Conservation (phyloP, 179 eudicot genomes). For the Carnegiea gigantea region DNA sequence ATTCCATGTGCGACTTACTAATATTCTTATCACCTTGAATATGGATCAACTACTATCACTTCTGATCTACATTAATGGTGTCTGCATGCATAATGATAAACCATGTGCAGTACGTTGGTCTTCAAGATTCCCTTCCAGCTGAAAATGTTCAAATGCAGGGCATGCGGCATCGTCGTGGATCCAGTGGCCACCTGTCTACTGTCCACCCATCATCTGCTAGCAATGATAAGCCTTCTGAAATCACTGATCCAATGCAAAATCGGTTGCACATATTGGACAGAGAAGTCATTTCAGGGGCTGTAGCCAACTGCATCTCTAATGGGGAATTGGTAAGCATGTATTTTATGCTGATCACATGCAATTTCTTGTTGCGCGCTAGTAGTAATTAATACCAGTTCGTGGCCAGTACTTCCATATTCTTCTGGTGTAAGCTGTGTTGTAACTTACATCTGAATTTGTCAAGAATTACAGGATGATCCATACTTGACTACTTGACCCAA, state of each 20-base stretch:
- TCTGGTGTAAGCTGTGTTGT: background rate
- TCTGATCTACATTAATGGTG: too few species aligned
- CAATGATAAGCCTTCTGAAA: slow-evolving; percentile 25
- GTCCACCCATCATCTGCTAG: slow-evolving; percentile 17
- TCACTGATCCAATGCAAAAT: slow-evolving; percentile 23
- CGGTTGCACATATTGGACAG: slow-evolving; percentile 23
- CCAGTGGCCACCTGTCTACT: slow-evolving; percentile 10
- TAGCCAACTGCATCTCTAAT: slow-evolving; percentile 31
- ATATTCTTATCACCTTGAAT: background rate
- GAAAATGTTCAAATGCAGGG: slow-evolving; percentile 33
- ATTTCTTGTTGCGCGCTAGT: background rate
- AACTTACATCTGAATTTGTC: background rate
- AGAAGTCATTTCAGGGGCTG: slow-evolving; percentile 24
- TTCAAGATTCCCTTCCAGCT: slow-evolving; percentile 28
- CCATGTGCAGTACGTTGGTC: slow-evolving; percentile 42
- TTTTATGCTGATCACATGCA: background rate
- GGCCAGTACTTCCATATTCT: background rate
- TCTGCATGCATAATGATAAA: background rate
- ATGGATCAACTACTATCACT: too few species aligned
- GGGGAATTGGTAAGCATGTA: slow-evolving; percentile 35
- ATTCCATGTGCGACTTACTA: background rate
- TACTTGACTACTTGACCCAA: too few species aligned
- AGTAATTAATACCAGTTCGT: background rate
- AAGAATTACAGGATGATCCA: too few species aligned
- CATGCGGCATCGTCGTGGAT: slow-evolving; percentile 22